phyloP scores from a whole-genome alignment of 768 basidiomycete genomes.

The Mrakia hoshinonis region DNA sequence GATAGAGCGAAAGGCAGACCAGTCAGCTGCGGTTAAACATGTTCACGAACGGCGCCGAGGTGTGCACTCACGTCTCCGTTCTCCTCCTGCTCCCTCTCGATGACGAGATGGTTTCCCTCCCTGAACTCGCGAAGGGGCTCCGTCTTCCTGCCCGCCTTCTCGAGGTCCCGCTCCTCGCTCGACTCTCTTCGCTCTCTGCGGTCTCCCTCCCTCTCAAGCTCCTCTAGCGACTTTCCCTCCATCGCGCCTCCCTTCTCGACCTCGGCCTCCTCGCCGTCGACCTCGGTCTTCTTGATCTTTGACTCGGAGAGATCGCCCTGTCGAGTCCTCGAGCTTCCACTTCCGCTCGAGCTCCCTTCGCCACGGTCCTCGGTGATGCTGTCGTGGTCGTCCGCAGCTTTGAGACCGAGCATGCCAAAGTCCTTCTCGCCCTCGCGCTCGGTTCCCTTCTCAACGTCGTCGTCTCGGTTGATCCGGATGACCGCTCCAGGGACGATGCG shows the following conservation, averaged over 20 bases:
- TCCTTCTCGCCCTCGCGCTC: constrained; percentile 14
- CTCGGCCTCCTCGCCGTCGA: constrained; percentile 8
- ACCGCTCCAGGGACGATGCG: constrained; percentile 63
- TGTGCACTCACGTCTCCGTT: constrained; percentile 48
- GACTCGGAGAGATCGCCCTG: constrained; percentile 31
- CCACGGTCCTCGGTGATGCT: neutral
- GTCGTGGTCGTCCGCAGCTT: neutral
- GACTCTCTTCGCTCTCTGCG: constrained; percentile 30
- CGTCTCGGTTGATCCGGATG: constrained; percentile 77
- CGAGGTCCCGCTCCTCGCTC: constrained; percentile 27
- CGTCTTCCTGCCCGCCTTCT: constrained; percentile 34
- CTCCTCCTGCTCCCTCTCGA: constrained; percentile 51
- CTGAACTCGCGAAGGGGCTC: constrained; percentile 52
- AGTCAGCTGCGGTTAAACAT: neutral
- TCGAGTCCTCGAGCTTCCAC: constrained; percentile 31
- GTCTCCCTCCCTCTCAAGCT: constrained; percentile 20
- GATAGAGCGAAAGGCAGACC: constrained; percentile 15
- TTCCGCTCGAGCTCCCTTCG: neutral
- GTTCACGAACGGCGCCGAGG: neutral
- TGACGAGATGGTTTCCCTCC: constrained; percentile 59
- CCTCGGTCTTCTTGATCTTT: neutral
- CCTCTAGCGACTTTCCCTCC: constrained; percentile 1
- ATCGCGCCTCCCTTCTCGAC: constrained; percentile 24
- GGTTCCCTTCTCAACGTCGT: constrained; percentile 33
- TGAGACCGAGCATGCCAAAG: neutral